Conservation (phyloP, 208 protist species). For the Crithidia bombi region DNA sequence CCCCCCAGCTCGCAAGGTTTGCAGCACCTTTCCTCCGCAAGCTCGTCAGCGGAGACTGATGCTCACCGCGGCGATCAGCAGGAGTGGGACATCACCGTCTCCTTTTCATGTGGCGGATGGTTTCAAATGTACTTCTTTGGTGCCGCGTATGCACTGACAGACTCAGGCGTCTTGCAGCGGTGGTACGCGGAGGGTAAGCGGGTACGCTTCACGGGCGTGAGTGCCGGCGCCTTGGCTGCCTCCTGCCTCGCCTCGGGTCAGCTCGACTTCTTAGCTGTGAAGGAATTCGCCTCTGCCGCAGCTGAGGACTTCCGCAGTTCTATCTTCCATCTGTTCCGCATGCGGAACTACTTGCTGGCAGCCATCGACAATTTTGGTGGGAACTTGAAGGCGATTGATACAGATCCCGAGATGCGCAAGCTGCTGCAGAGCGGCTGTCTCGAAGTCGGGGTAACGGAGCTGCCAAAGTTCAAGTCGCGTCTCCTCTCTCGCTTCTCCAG, state of each 20-base stretch:
- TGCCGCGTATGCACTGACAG: conserved; percentile 66
- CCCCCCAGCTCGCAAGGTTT: not conserved
- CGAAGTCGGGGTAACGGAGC: conserved; percentile 68
- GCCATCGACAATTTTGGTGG: conserved; percentile 51
- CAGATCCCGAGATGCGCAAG: conserved; percentile 24
- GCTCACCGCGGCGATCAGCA: conserved; percentile 5
- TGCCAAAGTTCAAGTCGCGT: conserved; percentile 54
- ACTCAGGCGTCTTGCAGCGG: conserved; percentile 59
- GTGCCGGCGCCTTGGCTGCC: conserved; percentile 62
- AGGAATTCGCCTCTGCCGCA: conserved; percentile 38
- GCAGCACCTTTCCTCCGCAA: not conserved
- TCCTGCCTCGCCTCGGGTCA: conserved; percentile 47
- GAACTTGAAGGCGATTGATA: conserved; percentile 49
- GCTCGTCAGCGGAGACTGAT: conserved; percentile 1
- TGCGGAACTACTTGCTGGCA: conserved; percentile 47
- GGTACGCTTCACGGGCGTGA: conserved; percentile 67
- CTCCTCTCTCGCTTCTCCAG: conserved; percentile 48
- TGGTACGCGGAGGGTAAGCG: conserved; percentile 56
- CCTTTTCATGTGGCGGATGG: conserved; percentile 80
- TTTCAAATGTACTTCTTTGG: conserved; percentile 87
- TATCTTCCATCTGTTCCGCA: conserved; percentile 44
- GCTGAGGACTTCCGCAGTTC: conserved; percentile 60
- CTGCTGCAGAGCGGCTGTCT: conserved; percentile 57
- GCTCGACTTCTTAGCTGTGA: conserved; percentile 48
- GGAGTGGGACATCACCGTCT: conserved; percentile 64